A percentile compares a stretch with the other conserved stretches of the same genome.
Evolutionary conservation across 2,329 filamentous ascomycete genomes (phyloP).

Genomic region (Aspergillus sp.): DNA sequence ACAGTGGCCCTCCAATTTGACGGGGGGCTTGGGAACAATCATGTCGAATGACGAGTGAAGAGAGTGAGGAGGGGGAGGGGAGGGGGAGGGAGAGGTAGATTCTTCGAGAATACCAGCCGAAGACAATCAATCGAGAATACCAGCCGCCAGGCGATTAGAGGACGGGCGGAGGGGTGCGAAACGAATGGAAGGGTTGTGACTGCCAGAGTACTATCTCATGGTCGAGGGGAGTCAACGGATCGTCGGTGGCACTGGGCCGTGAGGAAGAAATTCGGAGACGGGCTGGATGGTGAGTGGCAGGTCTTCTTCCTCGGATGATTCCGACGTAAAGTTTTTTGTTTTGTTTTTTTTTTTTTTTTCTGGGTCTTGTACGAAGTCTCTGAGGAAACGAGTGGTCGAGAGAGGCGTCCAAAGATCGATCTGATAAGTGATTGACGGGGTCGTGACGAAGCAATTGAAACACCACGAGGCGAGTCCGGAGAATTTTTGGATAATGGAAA

Average conservation of each 20-base stretch:
- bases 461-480: not conserved
- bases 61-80: not conserved
- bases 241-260: constrained; percentile 6
- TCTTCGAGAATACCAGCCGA: constrained; percentile 32
- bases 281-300: not conserved
- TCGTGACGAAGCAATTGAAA: not conserved
- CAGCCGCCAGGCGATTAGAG: constrained; percentile 24
- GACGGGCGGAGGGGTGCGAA: constrained; percentile 14
- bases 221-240: constrained; percentile 10
- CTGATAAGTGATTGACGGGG: not conserved
- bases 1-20: constrained; percentile 73
- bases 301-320: not conserved
- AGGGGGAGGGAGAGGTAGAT: constrained; percentile 6
- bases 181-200: constrained; percentile 25
- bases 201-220: constrained; percentile 40
- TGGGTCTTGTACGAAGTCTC: not conserved
- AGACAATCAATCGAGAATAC: constrained; percentile 23
- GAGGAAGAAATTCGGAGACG: not conserved
- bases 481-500: not conserved
- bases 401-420: not conserved
- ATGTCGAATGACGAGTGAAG: constrained; percentile 47
- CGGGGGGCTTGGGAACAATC: constrained; percentile 69
- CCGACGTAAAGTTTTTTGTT: not conserved
- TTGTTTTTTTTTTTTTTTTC: not conserved
- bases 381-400: constrained; percentile 1